Evolutionary conservation across 192 early-diverging fungal genomes (phyloP), one percentile per base, ranked within the genome.

Genomic region (Coemansia sp.): DNA sequence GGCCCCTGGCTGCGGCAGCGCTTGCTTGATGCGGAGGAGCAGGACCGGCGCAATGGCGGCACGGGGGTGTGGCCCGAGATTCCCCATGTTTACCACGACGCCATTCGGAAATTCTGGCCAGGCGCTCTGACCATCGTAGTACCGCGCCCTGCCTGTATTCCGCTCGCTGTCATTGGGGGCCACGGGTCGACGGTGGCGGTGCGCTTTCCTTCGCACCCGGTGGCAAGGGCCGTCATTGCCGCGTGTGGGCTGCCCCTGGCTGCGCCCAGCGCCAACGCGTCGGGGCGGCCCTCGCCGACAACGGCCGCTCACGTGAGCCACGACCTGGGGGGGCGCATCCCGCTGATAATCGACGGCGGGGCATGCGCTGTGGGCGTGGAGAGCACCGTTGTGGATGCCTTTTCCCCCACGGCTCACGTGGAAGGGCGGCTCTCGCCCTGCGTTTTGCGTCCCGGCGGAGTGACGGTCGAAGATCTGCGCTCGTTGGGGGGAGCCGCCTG

Each of bases 231-330:
- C 0, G 70, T 95, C 27, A 99, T 99, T 63, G 79, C 89, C 14
- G 74, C 78, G 1, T 91, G 91, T 71, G 93, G 90, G 27, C 88
- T 93, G 34, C 98, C 98, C 6, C 75, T 99, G 69, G 98, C 98
- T 9, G 98, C 98, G 8, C 98, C 98, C 21, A 95, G 94, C n/a
- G 98, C 98, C 36, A 99, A 99, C 77, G 91, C 93, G 11, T 95
- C 93, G 37, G 96, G 96, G 10, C 89, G 93, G 36, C 98, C 98
- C 3, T 95, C 94, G 8, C 98, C 98, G 6, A 99, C 98, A 6
- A 72, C 88, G 8, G 98, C 96, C 0, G 76, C 73, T 2, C 98
- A 99, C 84, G 98, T 99, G 1, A 81, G 82, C 37, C 76, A 89
- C 31, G 97, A 99, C 69, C 84, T 99, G 0, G 64, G 79, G 17